These are phyloP conservation scores for Brassica rapa DNA, from an alignment of 345 rosid genomes.

Conservation along the genomic window DNA sequence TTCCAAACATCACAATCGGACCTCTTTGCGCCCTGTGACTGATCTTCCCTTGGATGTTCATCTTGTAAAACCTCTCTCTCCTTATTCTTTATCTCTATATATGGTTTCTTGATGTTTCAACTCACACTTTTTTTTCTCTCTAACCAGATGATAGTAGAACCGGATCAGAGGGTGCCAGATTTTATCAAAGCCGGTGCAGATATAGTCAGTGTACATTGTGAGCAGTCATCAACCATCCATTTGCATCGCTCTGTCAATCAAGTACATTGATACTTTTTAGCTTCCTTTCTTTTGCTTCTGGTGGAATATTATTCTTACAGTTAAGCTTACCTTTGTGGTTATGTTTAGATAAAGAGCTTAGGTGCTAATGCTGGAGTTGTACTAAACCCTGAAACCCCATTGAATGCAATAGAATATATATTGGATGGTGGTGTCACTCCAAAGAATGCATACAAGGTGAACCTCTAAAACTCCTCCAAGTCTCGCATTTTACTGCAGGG, in stretches of 20 bases:
- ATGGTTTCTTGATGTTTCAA: conserved; percentile 5
- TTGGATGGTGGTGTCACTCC: conserved; percentile 59
- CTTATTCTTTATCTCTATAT: conserved; percentile 14
- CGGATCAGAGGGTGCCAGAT: conserved; percentile 88
- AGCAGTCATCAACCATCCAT: conserved; percentile 91
- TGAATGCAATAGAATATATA: conserved; percentile 77
- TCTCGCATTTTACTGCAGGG: too few species aligned
- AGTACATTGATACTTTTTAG: conserved; percentile 29
- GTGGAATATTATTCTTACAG: not conserved
- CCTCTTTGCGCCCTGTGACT: conserved; percentile 93
- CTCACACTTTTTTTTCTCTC: conserved; percentile 5
- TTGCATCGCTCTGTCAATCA: conserved; percentile 84
- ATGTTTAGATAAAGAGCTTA: conserved; percentile 68
- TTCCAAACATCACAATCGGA: conserved; percentile 96
- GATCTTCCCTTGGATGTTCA: conserved; percentile 98
- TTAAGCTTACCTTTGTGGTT: not conserved
- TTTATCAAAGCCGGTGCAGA: conserved; percentile 68
- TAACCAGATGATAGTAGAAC: conserved; percentile 93
- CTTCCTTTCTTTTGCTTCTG: not conserved
- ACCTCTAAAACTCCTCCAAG: not conserved
- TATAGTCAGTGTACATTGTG: conserved; percentile 52
- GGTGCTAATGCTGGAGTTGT: conserved; percentile 99
- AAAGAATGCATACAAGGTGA: conserved; percentile 59
- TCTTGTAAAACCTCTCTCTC: conserved; percentile 52
- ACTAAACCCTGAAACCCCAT: conserved; percentile 85